These are phyloP conservation scores for Epichloe baconii DNA, from an alignment of 2,329 filamentous ascomycete species.

Conservation along the genomic window DNA sequence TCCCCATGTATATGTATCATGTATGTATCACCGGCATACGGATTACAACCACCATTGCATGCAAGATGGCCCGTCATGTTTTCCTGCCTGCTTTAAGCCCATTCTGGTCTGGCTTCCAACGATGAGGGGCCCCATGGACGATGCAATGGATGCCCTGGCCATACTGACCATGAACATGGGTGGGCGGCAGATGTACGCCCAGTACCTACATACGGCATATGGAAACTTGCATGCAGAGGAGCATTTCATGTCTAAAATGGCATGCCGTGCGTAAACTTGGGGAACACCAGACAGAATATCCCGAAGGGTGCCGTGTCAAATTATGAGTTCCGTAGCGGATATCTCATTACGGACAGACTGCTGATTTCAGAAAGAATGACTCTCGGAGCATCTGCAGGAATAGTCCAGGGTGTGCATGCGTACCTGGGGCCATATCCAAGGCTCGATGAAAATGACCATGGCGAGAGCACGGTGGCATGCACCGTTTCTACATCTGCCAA, in stretches of 20 bases:
- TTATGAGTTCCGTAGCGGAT: too few species aligned
- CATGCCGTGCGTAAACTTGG: background rate
- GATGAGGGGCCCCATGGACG: background rate
- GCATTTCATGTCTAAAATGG: background rate
- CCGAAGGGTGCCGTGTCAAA: background rate
- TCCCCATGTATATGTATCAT: background rate
- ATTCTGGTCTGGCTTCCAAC: background rate
- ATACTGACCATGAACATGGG: slow-evolving; percentile 1
- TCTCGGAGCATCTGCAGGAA: too few species aligned
- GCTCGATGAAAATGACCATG: too few species aligned
- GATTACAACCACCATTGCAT: background rate
- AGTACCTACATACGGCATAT: background rate
- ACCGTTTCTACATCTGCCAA: background rate
- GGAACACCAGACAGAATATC: background rate
- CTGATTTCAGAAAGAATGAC: too few species aligned
- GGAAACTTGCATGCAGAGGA: slow-evolving; percentile 2
- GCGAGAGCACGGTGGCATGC: background rate
- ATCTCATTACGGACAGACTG: too few species aligned
- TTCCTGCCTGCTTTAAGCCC: background rate
- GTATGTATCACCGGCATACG: background rate
- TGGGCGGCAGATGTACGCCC: slow-evolving; percentile 3
- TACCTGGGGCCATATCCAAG: too few species aligned
- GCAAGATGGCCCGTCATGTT: slow-evolving; percentile 1
- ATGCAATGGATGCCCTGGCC: background rate
- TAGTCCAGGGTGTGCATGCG: too few species aligned